Base-by-base conservation (phyloP, 495 filamentous ascomycete species). In the Penicillium dipodomyicola region DNA sequence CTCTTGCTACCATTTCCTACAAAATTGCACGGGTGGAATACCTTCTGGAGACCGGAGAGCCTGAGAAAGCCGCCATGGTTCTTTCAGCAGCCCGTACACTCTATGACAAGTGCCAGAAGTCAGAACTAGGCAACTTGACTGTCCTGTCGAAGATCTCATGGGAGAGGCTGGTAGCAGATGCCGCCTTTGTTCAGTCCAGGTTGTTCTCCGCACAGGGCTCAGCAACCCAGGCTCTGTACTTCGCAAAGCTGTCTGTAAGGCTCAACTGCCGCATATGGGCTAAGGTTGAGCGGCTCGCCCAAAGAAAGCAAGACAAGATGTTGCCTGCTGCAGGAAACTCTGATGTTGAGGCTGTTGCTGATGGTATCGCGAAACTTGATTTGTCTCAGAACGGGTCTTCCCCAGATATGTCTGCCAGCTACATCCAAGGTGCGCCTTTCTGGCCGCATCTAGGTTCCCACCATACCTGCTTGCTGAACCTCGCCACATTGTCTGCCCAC, bases 371-470 rank as follows among this genome's bases (percentile, higher is more conserved):
- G 17, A 74, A 76, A 29, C 65, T 79, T 49, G 72, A 77, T 42
- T 54, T 77, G 5, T 72, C 72, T 20, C 67, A 71, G 23, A 62
- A 58, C 32, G 55, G 58, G 10, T 52, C 62, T 30, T 52, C 61
- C 14, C 49, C 68, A 9, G 60, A 71, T 42, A 54, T 65, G 2
- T 63, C 70, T 5, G 49, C 60, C 12, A 65, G 55, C 37, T 77
- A 76, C 52, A 62, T 67, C 4, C 72, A 77, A 61, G 87, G 88
- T 2, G 84, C 91, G 0, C 80, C 81, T 12, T 92, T 94, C 58
- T 98, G 94, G 94, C 76, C 82, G 19, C 75, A 96, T 7, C 83
- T 95, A 37, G 80, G 83, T 32, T 82, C 83, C 9, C 76, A 96
- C 27, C 87, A 89, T 64, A 82, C 81, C 5, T 82, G 83, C 45